phyloP scores from a whole-genome alignment of 1,284 basidiomycete genomes.

The Heterobasidion annosum region DNA sequence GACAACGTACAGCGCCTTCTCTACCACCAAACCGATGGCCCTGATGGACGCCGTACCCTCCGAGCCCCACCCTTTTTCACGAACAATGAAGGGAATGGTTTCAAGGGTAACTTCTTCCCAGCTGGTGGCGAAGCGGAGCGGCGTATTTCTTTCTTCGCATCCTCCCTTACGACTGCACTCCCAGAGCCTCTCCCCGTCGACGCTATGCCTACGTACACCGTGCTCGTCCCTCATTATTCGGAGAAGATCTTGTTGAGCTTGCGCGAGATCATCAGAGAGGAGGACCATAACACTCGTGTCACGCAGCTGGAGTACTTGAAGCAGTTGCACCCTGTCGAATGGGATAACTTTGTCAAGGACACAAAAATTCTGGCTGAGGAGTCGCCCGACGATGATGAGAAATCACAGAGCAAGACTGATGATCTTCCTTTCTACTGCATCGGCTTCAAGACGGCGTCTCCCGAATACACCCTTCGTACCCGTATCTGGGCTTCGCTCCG shows the following conservation, averaged over 20 bases:
- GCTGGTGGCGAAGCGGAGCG: constrained; percentile 90
- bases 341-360: constrained; percentile 99
- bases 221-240: constrained; percentile 93
- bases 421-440: constrained; percentile 99
- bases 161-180: constrained; percentile 86
- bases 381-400: constrained; percentile 68
- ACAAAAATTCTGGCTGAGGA: constrained; percentile 99
- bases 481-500: constrained; percentile 99
- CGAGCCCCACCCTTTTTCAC: constrained; percentile 96
- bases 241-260: constrained; percentile 93
- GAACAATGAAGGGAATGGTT: constrained; percentile 67
- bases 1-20: constrained; percentile 91
- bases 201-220: constrained; percentile 96
- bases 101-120: constrained; percentile 86
- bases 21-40: constrained; percentile 87
- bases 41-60: constrained; percentile 82
- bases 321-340: constrained; percentile 98
- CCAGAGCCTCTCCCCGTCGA: constrained; percentile 92
- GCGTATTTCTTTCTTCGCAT: constrained; percentile 95
- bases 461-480: constrained; percentile 97
- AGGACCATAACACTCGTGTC: constrained; percentile 93
- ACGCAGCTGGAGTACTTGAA: constrained; percentile 96
- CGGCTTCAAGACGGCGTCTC: constrained; percentile 98
- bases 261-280: constrained; percentile 93
- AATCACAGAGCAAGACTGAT: constrained; percentile 68